phyloP scores from a whole-genome alignment of 1,284 basidiomycete genomes.

The Ceratobasidium sp. region DNA sequence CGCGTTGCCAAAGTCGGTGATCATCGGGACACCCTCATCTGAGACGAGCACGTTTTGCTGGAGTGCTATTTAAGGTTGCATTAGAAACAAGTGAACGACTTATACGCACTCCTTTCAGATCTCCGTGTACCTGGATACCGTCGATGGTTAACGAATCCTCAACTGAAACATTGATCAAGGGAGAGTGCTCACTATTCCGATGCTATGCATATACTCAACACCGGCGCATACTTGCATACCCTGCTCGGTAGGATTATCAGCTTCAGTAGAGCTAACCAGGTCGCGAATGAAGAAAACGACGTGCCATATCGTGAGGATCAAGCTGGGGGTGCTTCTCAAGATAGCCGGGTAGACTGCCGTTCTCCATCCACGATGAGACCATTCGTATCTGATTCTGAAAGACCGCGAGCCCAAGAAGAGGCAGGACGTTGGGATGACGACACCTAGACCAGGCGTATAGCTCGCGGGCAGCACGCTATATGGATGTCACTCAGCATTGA shows the following conservation, averaged over 20 bases:
- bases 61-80: not conserved
- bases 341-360: not conserved
- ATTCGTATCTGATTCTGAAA: constrained; percentile 1
- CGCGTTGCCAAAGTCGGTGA: constrained; percentile 9
- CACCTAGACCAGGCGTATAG: not conserved
- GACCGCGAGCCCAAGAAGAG: not conserved
- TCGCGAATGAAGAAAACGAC: not conserved
- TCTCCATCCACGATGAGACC: not conserved
- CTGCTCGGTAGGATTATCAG: not conserved
- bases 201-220: not conserved
- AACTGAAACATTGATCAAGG: not conserved
- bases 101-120: constrained; percentile 5
- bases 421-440: not conserved
- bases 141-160: not conserved
- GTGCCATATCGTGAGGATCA: not conserved
- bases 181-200: not conserved
- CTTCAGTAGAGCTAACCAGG: not conserved
- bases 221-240: not conserved
- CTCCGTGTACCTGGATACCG: not conserved
- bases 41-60: not conserved
- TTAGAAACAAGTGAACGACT: too few species aligned
- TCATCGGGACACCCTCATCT: not conserved
- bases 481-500: not conserved
- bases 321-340: not conserved
- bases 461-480: not conserved